Evolutionary conservation across 2,329 filamentous ascomycete genomes (phyloP), one percentile per base, ranked within the genome.

Genomic region (Colletotrichum sp.): DNA sequence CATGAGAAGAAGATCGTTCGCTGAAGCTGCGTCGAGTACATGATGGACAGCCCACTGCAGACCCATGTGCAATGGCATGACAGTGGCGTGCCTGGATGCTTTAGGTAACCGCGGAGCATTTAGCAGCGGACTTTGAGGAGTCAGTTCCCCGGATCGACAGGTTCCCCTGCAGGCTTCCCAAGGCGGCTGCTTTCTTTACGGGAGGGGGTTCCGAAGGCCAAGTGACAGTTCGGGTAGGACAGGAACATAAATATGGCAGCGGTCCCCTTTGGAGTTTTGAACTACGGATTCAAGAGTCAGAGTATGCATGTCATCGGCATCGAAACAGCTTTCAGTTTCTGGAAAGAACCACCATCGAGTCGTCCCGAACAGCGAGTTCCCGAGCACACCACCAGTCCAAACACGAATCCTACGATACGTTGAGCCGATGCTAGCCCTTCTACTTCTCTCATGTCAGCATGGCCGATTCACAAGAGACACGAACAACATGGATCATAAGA

Each of bases 21-120:
- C 15, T 36, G 34, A 16, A 0, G 15, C 34, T 16, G 1, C 1
- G 15, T 36, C 34, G 34, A 36, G 15, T 16, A 8, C 15, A 16
- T 36, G 7, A 16, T 8, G 15, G 19, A n/a, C 25, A 69, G 57
- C 67, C 68, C 68, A 34, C 57, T 7, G 8, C 25, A 25, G 57
- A 15, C 36, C 68, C 68, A 63, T 70, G 68, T 9, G 13, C n/a
- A 27, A 70, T 70, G 28, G 68, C 68, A 70, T 70, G 68, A 70
- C 68, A 27, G 57, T 70, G 68, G 57, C 57, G 55, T 70, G 34
- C 9, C 8, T 2, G 12, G 4, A 12, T 5, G 3, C 1, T 44
- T 34, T 27, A n/a, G 27, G 68, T 12, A n/a, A 52, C 15, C 36
- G 6, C 34, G 34, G 36, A 22, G 36, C 27, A 55, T 70, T 34